A percentile compares a stretch with the other conserved stretches of the same genome.
Evolutionary conservation across 495 filamentous ascomycete genomes (phyloP).

Genomic region (Tuber indicum): DNA sequence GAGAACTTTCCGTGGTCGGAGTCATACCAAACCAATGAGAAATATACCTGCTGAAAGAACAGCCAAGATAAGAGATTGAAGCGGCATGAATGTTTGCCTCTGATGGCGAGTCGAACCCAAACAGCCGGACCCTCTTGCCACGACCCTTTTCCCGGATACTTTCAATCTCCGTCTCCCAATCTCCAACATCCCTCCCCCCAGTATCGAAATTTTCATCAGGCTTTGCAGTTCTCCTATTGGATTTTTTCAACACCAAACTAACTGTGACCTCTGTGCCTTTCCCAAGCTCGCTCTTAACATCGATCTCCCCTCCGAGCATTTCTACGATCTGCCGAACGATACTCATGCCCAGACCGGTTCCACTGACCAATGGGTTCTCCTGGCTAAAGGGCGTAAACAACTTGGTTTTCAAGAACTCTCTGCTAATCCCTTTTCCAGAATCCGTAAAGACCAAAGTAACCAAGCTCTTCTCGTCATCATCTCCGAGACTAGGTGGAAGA

Average conservation of each 20-base stretch:
- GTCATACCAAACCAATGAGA: slow-evolving; percentile 46
- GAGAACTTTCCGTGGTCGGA: slow-evolving; percentile 5
- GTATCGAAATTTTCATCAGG: not conserved
- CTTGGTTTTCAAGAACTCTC: slow-evolving; percentile 60
- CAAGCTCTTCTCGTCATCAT: slow-evolving; percentile 40
- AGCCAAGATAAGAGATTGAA: slow-evolving; percentile 42
- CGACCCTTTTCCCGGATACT: slow-evolving; percentile 31
- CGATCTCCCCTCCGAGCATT: slow-evolving; percentile 55
- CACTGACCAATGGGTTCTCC: slow-evolving; percentile 58
- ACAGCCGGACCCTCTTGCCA: slow-evolving; percentile 40
- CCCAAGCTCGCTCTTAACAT: slow-evolving; percentile 53
- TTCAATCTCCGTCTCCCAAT: slow-evolving; percentile 19
- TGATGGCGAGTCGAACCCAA: slow-evolving; percentile 41
- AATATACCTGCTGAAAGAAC: slow-evolving; percentile 39
- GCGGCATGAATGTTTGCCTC: slow-evolving; percentile 35
- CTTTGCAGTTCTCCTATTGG: slow-evolving; percentile 2
- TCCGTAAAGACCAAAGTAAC: slow-evolving; percentile 54
- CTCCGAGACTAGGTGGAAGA: slow-evolving; percentile 31
- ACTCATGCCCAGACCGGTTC: slow-evolving; percentile 63
- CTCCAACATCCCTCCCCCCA: slow-evolving; percentile 6
- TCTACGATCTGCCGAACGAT: slow-evolving; percentile 62
- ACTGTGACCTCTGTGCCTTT: slow-evolving; percentile 58
- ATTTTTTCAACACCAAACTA: slow-evolving; percentile 27
- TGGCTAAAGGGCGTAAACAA: slow-evolving; percentile 68
- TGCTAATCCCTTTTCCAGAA: slow-evolving; percentile 62